A percentile compares a stretch with the other conserved stretches of the same genome.
phyloP scores from a whole-genome alignment of 148 eudicot species.

The Persicaria maculosa region DNA sequence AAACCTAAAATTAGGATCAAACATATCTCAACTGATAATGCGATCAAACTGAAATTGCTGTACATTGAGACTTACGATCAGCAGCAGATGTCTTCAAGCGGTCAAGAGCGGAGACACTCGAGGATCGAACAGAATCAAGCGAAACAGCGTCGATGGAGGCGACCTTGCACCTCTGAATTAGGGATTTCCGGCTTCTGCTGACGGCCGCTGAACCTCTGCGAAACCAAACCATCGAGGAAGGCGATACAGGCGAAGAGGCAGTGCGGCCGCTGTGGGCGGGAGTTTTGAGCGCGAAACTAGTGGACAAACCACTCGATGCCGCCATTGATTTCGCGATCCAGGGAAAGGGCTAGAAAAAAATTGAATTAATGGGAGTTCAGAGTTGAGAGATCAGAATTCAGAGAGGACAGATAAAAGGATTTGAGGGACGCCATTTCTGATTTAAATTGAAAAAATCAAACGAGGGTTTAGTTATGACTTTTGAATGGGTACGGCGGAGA shows the following conservation, averaged over 20 bases:
- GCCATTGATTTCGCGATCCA: conserved; percentile 30
- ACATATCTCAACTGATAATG: too few species aligned
- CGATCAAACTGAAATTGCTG: too few species aligned
- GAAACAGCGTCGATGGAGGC: conserved; percentile 17
- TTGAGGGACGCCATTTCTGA: too few species aligned
- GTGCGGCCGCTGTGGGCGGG: conserved; percentile 27
- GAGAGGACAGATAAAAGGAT: too few species aligned
- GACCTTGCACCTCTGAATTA: conserved; percentile 28
- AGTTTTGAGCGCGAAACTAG: conserved; percentile 52
- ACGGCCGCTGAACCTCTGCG: conserved; percentile 15
- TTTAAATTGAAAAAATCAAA: too few species aligned
- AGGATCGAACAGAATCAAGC: conserved; percentile 14
- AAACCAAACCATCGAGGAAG: conserved; percentile 25
- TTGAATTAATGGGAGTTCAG: too few species aligned
- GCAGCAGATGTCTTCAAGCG: conserved; percentile 39
- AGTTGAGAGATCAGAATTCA: too few species aligned
- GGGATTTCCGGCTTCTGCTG: conserved; percentile 13
- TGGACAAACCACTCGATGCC: conserved; percentile 37
- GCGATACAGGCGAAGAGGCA: conserved; percentile 9
- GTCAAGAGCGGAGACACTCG: conserved; percentile 30
- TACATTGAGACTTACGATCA: conserved; percentile 20
- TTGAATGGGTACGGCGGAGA: too few species aligned
- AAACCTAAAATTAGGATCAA: too few species aligned
- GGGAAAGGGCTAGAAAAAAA: too few species aligned
- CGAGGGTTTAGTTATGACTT: too few species aligned